Base-by-base conservation (phyloP, 148 eudicot genomes). In the Arbutus unedo region DNA sequence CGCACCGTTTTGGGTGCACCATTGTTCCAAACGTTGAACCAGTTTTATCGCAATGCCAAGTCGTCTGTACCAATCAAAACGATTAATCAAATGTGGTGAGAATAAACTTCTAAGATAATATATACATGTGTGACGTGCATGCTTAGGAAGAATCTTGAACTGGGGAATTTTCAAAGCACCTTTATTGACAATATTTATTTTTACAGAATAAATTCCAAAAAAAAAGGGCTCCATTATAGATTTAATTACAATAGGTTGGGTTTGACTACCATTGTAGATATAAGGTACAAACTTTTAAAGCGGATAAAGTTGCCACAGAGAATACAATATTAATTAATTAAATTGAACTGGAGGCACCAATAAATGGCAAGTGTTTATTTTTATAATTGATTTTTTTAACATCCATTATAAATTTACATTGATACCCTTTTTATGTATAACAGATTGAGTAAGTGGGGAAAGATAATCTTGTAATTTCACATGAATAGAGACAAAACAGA, bases 1-100 rank as follows among this genome's bases (percentile, higher is more conserved):
- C 15, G 95, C 98, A 13, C 91, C 98, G 11, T 90, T 91, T 60
- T 86, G 19, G 72, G 64, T 88, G 83, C 95, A 87, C 98, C 98
- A 94, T 74, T 89, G 89, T 84, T 94, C 98, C 56, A 90, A 59
- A 78, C 76, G 82, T 8, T 81, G 81, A 9, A 95, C 90, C 45
- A 93, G 85, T 78, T 87, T 91, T 62, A 91, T 86, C 4, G 88
- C 98, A 45, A 94, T 87, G 4, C 95, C 94, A 45, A 92, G 90
- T 83, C 89, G 84, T 84, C 97, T 93, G 88, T 67, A 75, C 55
- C 64, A 50, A 18, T 77, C 51, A 13, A 57, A 66, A 83, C 2
- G 23, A 41, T 83, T 10, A 75, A 57, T 19, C 41, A 2, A 72
- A 72, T 44, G 48, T 31, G 48, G 48, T 59, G 7, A n/a, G 59